Conservation (phyloP, 169 alveolate species). For the Neospora caninum region DNA sequence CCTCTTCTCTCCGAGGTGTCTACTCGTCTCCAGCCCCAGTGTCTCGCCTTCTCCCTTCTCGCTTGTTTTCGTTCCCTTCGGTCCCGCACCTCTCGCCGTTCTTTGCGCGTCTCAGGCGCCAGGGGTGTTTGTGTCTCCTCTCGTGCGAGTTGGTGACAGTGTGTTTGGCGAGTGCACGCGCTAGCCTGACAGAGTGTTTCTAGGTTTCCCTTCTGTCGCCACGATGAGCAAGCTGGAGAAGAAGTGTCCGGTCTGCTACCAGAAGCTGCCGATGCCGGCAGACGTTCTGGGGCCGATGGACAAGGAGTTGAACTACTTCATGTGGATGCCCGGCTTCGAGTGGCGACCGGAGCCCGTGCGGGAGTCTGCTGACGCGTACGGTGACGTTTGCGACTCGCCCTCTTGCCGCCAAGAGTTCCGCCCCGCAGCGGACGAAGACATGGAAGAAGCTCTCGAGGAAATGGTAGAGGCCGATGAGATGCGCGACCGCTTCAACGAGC, state of each 20-base stretch:
- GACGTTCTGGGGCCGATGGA: conserved; percentile 78
- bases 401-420: background rate
- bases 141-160: too few species aligned
- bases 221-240: conserved; percentile 71
- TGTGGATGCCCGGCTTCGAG: conserved; percentile 82
- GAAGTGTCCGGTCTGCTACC: conserved; percentile 77
- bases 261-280: conserved; percentile 74
- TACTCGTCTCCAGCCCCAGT: too few species aligned
- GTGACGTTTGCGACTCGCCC: conserved; percentile 43
- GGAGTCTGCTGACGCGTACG: conserved; percentile 68
- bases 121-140: too few species aligned
- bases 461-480: conserved; percentile 75
- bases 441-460: conserved; percentile 74
- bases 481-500: conserved; percentile 69
- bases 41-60: too few species aligned
- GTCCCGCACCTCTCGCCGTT: too few species aligned
- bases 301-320: conserved; percentile 74
- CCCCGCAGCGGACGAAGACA: conserved; percentile 65
- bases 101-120: too few species aligned
- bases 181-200: too few species aligned
- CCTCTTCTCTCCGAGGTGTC: too few species aligned
- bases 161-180: too few species aligned
- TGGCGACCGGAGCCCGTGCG: conserved; percentile 76
- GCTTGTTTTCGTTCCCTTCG: too few species aligned
- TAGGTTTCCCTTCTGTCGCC: background rate